Evolutionary conservation across 208 protist species (phyloP).

Genomic region (Trypanosoma scelopori): DNA sequence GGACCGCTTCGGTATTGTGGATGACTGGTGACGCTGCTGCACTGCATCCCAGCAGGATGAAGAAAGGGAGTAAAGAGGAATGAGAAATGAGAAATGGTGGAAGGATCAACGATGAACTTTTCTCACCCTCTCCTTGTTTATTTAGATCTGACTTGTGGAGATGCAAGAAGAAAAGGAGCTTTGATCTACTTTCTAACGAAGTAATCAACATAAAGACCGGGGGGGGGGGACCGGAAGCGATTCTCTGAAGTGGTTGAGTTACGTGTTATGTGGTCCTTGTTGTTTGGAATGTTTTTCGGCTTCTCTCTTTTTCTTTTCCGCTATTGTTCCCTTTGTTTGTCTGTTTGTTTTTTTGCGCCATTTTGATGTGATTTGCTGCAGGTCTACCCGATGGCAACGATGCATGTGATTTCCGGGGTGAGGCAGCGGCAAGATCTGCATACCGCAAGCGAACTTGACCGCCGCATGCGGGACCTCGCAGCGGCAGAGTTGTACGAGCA

Average conservation of each 20-base stretch:
- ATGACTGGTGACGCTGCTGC: conserved; percentile 81
- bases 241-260: background rate
- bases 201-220: background rate
- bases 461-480: conserved; percentile 71
- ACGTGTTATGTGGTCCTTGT: background rate
- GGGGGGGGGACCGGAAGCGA: background rate
- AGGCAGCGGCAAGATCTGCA: conserved; percentile 76
- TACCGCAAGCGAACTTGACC: conserved; percentile 51
- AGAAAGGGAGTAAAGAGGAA: background rate
- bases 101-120: background rate
- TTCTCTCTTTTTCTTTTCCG: conserved; percentile 6
- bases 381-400: background rate
- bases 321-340: conserved; percentile 15
- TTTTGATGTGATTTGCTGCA: conserved; percentile 9
- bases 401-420: conserved; percentile 6
- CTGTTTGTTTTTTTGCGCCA: conserved; percentile 11
- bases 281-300: too few relatives aligned
- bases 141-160: too few relatives aligned
- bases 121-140: background rate
- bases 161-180: too few relatives aligned
- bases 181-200: too few relatives aligned
- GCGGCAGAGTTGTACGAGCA: conserved; percentile 83
- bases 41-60: background rate
- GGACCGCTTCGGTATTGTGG: conserved; percentile 93
- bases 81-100: background rate